Evolutionary conservation across 352 stramenopile species (phyloP).

Genomic region (Salisapilia sapeloensis): DNA sequence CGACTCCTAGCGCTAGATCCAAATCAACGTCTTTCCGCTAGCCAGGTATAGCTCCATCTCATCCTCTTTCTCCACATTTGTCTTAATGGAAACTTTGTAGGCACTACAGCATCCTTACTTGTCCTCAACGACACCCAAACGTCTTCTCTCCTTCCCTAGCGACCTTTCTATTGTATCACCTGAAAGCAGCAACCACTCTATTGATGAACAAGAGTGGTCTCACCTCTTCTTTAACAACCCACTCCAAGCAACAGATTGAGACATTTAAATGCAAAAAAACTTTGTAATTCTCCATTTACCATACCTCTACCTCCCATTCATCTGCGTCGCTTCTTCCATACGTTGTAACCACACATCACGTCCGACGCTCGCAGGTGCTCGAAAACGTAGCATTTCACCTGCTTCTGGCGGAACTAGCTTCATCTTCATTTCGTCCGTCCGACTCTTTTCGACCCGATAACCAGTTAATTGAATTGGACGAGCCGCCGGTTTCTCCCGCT

Average conservation of each 20-base stretch:
- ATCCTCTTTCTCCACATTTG: neutral
- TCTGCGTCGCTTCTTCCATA: conserved; percentile 48
- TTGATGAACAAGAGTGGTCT: too few species aligned
- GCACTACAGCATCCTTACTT: conserved; percentile 24
- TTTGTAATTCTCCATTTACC: neutral
- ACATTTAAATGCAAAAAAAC: neutral
- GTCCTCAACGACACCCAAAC: neutral
- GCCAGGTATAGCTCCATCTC: conserved; percentile 9
- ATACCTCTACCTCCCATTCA: conserved; percentile 5
- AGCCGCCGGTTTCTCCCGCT: conserved; percentile 30
- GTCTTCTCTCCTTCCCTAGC: too few species aligned
- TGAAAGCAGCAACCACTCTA: too few species aligned
- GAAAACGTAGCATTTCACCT: conserved; percentile 51
- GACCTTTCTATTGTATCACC: too few species aligned
- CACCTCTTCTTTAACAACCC: too few species aligned
- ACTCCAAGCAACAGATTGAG: too few species aligned
- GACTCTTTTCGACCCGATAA: conserved; percentile 50
- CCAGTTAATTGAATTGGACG: conserved; percentile 32
- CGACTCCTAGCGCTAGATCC: conserved; percentile 17
- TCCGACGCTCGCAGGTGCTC: conserved; percentile 47
- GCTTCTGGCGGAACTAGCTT: conserved; percentile 54
- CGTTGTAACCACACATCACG: conserved; percentile 66
- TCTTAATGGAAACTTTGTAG: conserved; percentile 2
- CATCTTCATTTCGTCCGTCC: conserved; percentile 67
- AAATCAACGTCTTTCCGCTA: conserved; percentile 14